Conservation (phyloP, 495 filamentous ascomycete genomes). For the Hypoxylon fuscum region DNA sequence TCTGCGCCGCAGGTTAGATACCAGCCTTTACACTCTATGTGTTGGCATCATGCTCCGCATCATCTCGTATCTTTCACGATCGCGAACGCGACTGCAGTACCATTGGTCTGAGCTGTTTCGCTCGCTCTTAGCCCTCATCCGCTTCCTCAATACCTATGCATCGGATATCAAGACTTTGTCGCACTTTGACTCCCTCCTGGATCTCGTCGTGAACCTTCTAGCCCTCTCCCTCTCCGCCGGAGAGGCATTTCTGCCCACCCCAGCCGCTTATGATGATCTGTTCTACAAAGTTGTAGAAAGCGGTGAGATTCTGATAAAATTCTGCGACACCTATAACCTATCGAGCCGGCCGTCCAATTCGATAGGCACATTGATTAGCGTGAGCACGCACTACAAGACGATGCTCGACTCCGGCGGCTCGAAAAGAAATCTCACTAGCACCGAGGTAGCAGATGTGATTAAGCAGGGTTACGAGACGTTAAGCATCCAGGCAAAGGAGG, state of each 20-base stretch:
- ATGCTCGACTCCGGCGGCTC: conserved; percentile 72
- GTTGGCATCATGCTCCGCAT: conserved; percentile 84
- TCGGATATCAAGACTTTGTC: conserved; percentile 72
- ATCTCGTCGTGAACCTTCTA: conserved; percentile 82
- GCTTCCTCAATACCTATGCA: conserved; percentile 87
- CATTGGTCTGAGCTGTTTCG: conserved; percentile 98
- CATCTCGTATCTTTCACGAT: conserved; percentile 82
- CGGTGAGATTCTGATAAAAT: conserved; percentile 83
- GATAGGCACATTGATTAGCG: conserved; percentile 83
- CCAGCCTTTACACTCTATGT: conserved; percentile 80
- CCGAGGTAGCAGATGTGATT: conserved; percentile 88
- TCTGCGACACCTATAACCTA: conserved; percentile 76
- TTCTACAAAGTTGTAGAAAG: conserved; percentile 98
- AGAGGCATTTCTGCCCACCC: conserved; percentile 91
- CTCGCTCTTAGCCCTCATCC: conserved; percentile 85
- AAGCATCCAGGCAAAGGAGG: conserved; percentile 84
- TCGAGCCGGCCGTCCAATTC: conserved; percentile 65
- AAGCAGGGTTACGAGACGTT: conserved; percentile 96
- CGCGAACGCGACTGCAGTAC: conserved; percentile 78
- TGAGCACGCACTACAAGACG: conserved; percentile 86
- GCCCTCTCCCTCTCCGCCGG: conserved; percentile 86
- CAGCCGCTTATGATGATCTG: conserved; percentile 90
- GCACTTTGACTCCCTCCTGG: conserved; percentile 67
- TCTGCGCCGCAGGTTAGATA: conserved; percentile 82
- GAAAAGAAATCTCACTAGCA: conserved; percentile 75